Base-by-base conservation (phyloP, 768 basidiomycete species). In the Leccinellum luteum region DNA sequence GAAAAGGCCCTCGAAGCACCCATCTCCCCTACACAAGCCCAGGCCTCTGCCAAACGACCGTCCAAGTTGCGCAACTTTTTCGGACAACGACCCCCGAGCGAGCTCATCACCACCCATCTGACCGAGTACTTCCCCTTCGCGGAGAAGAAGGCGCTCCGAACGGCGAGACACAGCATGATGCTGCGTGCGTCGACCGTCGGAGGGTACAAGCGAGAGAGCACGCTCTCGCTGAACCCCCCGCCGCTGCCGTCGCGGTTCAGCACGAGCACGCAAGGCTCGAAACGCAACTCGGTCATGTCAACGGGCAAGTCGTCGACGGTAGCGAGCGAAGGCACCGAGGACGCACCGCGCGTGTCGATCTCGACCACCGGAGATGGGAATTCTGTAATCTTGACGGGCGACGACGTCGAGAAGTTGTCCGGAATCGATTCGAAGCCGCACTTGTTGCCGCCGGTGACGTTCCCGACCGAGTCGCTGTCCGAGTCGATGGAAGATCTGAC, bases 51-150 rank as follows among this genome's bases (percentile, higher is more conserved):
- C 35, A 73, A 83, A 64, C 76, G 79, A 9, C 83, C 86, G 4
- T 82, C 83, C 21, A 94, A 92, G 67, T 71, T 94, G 48, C 90
- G 90, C 73, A 94, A 94, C 78, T 99, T 98, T 79, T 96, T 98
- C 64, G 97, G 96, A 15, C 97, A 98, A 67, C 90, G 97, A 41
- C 97, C 97, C 0, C 95, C 97, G 0, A 93, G 90, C 74, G 97
- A 98, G 73, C 85, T 98, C 60, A 98, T 98, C 76, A 92, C 95
- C 25, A 96, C 80, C 7, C 95, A 98, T 69, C 74, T 98, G 51
- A 86, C 89, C 19, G 95, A 97, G 59, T 99, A 90, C 78, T 99
- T 99, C 85, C 97, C 97, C 1, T 82, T 83, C 61, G 87, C 93
- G 4, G 94, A 97, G 78, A 92, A 89, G 76, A 94, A 89, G 75